These are phyloP conservation scores for Trametes meyenii DNA, from an alignment of 768 basidiomycete genomes.

Conservation along the genomic window DNA sequence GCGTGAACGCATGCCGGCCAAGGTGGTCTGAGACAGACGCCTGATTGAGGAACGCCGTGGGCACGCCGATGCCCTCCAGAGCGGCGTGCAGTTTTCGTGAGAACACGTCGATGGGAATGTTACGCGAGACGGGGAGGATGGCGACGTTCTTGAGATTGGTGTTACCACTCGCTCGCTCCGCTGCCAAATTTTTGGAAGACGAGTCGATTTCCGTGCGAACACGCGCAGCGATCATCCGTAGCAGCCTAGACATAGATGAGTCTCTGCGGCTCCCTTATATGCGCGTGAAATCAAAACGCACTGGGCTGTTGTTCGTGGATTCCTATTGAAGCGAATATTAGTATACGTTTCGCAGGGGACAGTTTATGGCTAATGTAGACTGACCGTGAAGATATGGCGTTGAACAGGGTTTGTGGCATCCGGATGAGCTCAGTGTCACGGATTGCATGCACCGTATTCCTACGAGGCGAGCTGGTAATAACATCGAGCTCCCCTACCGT, in stretches of 20 bases:
- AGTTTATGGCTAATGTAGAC: constrained; percentile 22
- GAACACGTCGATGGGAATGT: constrained; percentile 88
- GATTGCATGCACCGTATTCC: constrained; percentile 94
- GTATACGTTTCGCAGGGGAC: not conserved
- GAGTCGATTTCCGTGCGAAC: constrained; percentile 83
- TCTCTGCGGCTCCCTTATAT: not conserved
- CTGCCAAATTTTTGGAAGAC: constrained; percentile 51
- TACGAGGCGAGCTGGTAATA: constrained; percentile 85
- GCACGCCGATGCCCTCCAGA: constrained; percentile 90
- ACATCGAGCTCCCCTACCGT: constrained; percentile 97
- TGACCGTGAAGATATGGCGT: constrained; percentile 89
- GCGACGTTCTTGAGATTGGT: constrained; percentile 93
- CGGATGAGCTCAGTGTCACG: constrained; percentile 96
- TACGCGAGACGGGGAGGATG: constrained; percentile 83
- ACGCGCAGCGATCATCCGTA: constrained; percentile 90
- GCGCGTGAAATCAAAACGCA: constrained; percentile 38
- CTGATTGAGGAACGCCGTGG: constrained; percentile 92
- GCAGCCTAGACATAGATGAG: constrained; percentile 47
- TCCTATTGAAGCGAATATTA: constrained; percentile 44
- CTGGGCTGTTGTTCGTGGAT: constrained; percentile 86
- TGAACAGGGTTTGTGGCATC: constrained; percentile 97
- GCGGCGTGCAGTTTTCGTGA: constrained; percentile 87
- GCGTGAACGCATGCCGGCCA: constrained; percentile 91
- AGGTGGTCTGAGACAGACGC: constrained; percentile 90
- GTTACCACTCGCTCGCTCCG: constrained; percentile 77